Percentiles rank a stretch among this genome's conserved stretches.
Evolutionary conservation across 805 yeast genomes (phyloP).

Genomic region (Metschnikowia koreensis): DNA sequence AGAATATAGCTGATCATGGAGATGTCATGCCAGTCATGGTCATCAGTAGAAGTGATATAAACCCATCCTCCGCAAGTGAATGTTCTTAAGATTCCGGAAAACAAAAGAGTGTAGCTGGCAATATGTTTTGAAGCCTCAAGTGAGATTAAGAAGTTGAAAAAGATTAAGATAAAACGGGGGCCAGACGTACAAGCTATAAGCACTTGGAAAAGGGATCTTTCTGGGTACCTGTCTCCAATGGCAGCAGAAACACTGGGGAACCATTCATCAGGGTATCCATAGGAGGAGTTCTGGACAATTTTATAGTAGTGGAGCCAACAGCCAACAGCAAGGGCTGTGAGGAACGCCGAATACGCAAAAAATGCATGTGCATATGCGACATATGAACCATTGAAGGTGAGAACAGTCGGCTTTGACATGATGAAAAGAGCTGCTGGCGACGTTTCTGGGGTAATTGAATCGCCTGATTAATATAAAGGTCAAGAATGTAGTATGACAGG

Average conservation of each 20-base stretch:
- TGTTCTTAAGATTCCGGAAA: conserved; percentile 81
- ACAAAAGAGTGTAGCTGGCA: conserved; percentile 42
- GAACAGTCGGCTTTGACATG: conserved; percentile 9
- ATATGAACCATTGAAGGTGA: conserved; percentile 56
- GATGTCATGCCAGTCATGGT: conserved; percentile 93
- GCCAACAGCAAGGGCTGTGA: conserved; percentile 73
- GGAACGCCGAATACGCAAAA: conserved; percentile 71
- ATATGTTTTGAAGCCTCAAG: conserved; percentile 31
- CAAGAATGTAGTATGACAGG: background rate
- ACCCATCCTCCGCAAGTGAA: conserved; percentile 99
- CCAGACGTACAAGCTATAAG: conserved; percentile 91
- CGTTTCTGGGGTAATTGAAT: background rate
- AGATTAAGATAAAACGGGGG: conserved; percentile 72
- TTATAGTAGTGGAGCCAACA: conserved; percentile 77
- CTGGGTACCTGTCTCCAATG: conserved; percentile 96
- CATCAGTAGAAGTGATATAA: conserved; percentile 94
- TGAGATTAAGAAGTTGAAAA: conserved; percentile 51
- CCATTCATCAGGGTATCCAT: conserved; percentile 97
- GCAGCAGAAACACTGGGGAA: conserved; percentile 97
- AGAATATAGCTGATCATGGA: conserved; percentile 91
- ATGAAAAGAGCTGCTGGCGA: background rate
- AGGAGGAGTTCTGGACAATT: conserved; percentile 82
- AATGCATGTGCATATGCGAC: conserved; percentile 72
- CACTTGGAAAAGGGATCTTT: conserved; percentile 86
- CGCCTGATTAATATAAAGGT: background rate